phyloP scores from a whole-genome alignment of 202 grass and related monocot species.

The Schoenoplectus triqueter region DNA sequence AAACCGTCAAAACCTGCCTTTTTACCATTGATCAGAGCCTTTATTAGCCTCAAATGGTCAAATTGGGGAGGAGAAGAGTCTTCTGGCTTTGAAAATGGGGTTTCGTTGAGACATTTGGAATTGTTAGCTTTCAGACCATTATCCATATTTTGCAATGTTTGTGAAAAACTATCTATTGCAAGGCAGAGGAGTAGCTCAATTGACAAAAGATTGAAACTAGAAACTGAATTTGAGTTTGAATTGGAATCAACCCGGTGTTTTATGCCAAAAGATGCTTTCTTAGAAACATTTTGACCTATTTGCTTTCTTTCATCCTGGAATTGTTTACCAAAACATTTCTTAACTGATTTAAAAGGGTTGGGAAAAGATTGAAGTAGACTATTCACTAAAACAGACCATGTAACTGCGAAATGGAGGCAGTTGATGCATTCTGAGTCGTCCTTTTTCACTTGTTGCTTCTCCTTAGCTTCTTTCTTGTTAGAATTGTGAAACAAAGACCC shows the following conservation, averaged over 20 bases:
- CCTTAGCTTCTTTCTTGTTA: conserved; percentile 5
- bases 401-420: conserved; percentile 58
- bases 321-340: conserved; percentile 64
- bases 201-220: conserved; percentile 32
- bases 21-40: conserved; percentile 62
- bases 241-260: conserved; percentile 15
- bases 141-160: conserved; percentile 62
- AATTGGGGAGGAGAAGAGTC: conserved; percentile 24
- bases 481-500: conserved; percentile 42
- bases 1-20: conserved; percentile 84
- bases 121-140: conserved; percentile 48
- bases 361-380: conserved; percentile 60
- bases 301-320: conserved; percentile 19
- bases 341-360: conserved; percentile 62
- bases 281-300: conserved; percentile 9
- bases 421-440: conserved; percentile 42
- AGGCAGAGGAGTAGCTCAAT: conserved; percentile 74
- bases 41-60: conserved; percentile 51
- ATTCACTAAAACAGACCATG: conserved; percentile 58
- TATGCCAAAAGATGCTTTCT: conserved; percentile 33
- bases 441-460: neutral
- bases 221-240: conserved; percentile 31
- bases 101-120: conserved; percentile 34
- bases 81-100: conserved; percentile 24
- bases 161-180: conserved; percentile 66